Base-by-base conservation (phyloP, 1,284 basidiomycete species). In the Violaceomyces palustris region DNA sequence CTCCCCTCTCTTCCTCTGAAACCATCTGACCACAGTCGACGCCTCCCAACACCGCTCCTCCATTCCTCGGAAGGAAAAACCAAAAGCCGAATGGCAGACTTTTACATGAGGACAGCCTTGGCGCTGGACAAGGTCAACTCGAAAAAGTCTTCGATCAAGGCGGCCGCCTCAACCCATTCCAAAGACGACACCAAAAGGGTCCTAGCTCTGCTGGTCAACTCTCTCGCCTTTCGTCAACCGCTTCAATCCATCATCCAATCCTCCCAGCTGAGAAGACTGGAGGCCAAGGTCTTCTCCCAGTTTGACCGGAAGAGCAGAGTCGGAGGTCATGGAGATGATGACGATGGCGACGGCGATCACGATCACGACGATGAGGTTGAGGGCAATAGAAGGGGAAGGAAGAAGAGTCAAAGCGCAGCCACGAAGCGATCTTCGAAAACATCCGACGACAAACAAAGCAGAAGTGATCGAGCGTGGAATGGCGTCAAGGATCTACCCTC, bases 41-140 rank as follows among this genome's bases (percentile, higher is more conserved):
- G n/a, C n/a, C n/a, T n/a, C n/a, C n/a, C n/a, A n/a, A n/a, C n/a
- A n/a, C n/a, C n/a, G n/a, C n/a, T n/a, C n/a, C n/a, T n/a, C n/a
- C n/a, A n/a, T n/a, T n/a, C n/a, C n/a, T n/a, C n/a, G n/a, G n/a
- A n/a, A n/a, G n/a, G n/a, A n/a, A n/a, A n/a, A n/a, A n/a, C n/a
- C n/a, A n/a, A n/a, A n/a, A n/a, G n/a, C n/a, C n/a, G n/a, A n/a
- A 67, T 67, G 64, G 59, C 64, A 3, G 66, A 69, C 37, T 69
- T 67, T 30, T 69, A 69, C 46, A 37, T 69, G n/a, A 55, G 64
- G 1, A 45, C 61, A 7, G 64, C 59, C 1, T 35, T 33, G 15
- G 51, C 64, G 12, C 46, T 69, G 26, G 64, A 69, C 26, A 46
- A 52, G 9, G 55, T 64, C 23, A 41, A 58, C 7, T 34, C 50